A percentile compares a stretch with the other conserved stretches of the same genome.
Conservation (phyloP, 2,329 filamentous ascomycete genomes). For the Aspergillus candidus region DNA sequence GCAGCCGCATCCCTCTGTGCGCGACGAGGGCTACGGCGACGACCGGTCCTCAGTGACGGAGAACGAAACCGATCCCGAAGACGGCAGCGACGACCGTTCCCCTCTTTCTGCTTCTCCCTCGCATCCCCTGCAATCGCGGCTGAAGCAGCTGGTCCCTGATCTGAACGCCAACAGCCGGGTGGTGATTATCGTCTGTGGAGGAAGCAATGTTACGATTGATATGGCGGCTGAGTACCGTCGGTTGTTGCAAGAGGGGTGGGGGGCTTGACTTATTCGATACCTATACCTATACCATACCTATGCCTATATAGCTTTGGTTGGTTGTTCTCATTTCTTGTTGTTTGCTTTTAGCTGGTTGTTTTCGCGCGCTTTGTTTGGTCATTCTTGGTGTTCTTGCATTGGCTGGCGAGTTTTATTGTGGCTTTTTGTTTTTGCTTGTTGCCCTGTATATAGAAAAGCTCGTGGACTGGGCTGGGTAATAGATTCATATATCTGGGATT, state of each 20-base stretch:
- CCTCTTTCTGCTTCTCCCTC: slow-evolving; percentile 1
- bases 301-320: not conserved
- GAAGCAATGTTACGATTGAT: slow-evolving; percentile 59
- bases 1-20: too few relatives aligned
- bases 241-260: slow-evolving; percentile 38
- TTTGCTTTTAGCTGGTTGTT: slow-evolving; percentile 2
- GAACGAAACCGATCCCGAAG: slow-evolving; percentile 20
- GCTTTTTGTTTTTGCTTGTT: slow-evolving; percentile 1
- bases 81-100: not conserved
- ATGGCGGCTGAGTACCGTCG: slow-evolving; percentile 55
- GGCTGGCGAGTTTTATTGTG: not conserved
- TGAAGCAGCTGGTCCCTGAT: slow-evolving; percentile 58
- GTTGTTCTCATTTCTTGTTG: not conserved
- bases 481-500: too few relatives aligned
- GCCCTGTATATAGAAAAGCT: not conserved
- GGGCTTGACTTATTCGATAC: slow-evolving; percentile 8
- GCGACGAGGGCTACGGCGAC: slow-evolving; percentile 33
- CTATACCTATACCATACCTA: too few relatives aligned
- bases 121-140: slow-evolving; percentile 29
- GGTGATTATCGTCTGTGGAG: slow-evolving; percentile 80
- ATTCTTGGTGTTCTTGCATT: not conserved
- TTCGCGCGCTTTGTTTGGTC: not conserved
- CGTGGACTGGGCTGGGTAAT: too few relatives aligned
- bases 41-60: slow-evolving; percentile 26
- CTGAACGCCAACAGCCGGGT: slow-evolving; percentile 64